Base-by-base conservation (phyloP, 805 yeast species). In the Metschnikowia koreensis region DNA sequence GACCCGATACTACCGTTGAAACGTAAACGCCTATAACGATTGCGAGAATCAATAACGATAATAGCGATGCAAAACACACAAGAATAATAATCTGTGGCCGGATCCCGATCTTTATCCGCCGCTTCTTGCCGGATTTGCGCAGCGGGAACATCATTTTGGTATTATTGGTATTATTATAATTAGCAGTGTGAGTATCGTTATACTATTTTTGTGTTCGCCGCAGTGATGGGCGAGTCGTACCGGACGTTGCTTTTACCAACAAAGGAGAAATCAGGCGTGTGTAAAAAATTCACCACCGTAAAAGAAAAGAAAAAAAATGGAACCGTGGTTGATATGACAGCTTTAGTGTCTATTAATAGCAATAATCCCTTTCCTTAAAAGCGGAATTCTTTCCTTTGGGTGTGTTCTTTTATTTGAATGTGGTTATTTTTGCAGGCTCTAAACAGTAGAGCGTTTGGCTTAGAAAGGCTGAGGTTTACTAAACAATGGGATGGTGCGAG, bases 21-120 rank as follows among this genome's bases (percentile, higher is more conserved):
- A 87, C 89, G 66, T 88, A 88, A 3, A 86, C 80, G 46, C 75
- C 94, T 9, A 89, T 81, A 26, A 87, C 90, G 17, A 87, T 73
- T 7, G 94, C 91, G 42, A 91, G 69, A 1, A 89, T 82, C 29
- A 86, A 74, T 44, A 91, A 73, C 28, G 96, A 87, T 48, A 85
- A 70, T 38, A 86, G 70, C 10, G 93, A 84, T 38, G 88, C 86
- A 49, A 85, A 69, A 48, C 87, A 74, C 56, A 89, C 96, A 31
- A 89, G 70, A 5, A 81, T 77, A 47, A 87, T 84, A 46, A 89
- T 81, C 71, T 89, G 96, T 26, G 89, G 83, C 60, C 90, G 71
- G 51, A 89, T 82, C 41, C 93, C 87, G 42, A 89, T 72, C 50
- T 80, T 77, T 44, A 59, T 51, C 17, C 61, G 50, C 45, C 63